A percentile compares a stretch with the other conserved stretches of the same genome.
phyloP scores from a whole-genome alignment of 192 early-diverging fungal species.

The Coemansia sp. region DNA sequence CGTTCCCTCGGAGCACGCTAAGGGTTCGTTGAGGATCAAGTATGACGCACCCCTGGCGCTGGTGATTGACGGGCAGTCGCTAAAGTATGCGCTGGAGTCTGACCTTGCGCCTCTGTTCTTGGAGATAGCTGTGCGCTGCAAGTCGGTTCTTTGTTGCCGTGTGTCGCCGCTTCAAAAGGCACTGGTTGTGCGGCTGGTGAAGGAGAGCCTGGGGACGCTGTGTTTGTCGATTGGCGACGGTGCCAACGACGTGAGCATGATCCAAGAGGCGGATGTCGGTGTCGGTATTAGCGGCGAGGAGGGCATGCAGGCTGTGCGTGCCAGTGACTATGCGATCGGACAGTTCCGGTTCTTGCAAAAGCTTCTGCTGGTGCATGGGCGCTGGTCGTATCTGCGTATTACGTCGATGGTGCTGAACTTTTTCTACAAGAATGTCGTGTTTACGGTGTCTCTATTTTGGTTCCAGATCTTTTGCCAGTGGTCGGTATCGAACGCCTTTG shows the following conservation, averaged over 20 bases:
- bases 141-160: constrained; percentile 90
- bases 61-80: constrained; percentile 90
- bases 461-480: constrained; percentile 87
- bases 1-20: constrained; percentile 14
- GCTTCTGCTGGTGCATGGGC: constrained; percentile 87
- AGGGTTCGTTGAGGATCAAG: constrained; percentile 15
- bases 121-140: constrained; percentile 72
- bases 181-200: constrained; percentile 86
- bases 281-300: constrained; percentile 94
- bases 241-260: constrained; percentile 98
- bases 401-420: constrained; percentile 87
- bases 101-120: constrained; percentile 59
- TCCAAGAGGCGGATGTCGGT: constrained; percentile 95
- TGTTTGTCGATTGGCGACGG: constrained; percentile 94
- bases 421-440: constrained; percentile 95
- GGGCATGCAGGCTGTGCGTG: constrained; percentile 91
- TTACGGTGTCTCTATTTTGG: constrained; percentile 85
- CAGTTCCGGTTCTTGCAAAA: constrained; percentile 85
- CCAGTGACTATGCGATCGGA: constrained; percentile 87
- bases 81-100: constrained; percentile 70
- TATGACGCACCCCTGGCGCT: constrained; percentile 56
- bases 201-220: constrained; percentile 75
- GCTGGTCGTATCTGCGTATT: constrained; percentile 85
- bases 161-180: constrained; percentile 97
- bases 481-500: constrained; percentile 74